phyloP scores from a whole-genome alignment of 192 early-diverging fungal genomes.

The Backusella westeae region DNA sequence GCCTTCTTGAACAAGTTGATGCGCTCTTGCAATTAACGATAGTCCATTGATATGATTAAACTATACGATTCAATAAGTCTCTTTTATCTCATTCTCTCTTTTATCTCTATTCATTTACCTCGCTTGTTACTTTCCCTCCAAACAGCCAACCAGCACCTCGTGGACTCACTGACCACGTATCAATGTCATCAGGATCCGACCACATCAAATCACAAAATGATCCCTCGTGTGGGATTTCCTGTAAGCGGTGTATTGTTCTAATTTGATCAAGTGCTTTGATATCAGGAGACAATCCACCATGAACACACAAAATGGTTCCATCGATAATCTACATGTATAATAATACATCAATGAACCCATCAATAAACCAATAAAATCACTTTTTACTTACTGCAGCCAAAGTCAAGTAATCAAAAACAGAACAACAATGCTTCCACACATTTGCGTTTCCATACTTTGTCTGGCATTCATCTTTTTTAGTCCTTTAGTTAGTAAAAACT shows the following conservation, averaged over 20 bases:
- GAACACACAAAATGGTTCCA: slow-evolving; percentile 89
- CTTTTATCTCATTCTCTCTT: background rate
- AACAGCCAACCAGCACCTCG: slow-evolving; percentile 97
- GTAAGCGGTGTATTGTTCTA: slow-evolving; percentile 90
- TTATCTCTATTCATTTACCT: slow-evolving; percentile 48
- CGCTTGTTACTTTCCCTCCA: slow-evolving; percentile 90
- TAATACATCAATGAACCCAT: no score
- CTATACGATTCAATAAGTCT: slow-evolving; percentile 30
- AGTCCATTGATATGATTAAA: slow-evolving; percentile 94
- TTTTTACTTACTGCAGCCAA: slow-evolving; percentile 74
- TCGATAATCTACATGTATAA: slow-evolving; percentile 74
- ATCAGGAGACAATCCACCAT: slow-evolving; percentile 92
- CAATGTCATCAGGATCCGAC: slow-evolving; percentile 96
- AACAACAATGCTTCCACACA: slow-evolving; percentile 95
- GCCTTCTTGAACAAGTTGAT: slow-evolving; percentile 98
- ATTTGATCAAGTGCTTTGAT: slow-evolving; percentile 92
- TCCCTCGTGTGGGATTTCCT: slow-evolving; percentile 94
- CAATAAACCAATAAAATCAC: background rate
- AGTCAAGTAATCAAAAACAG: slow-evolving; percentile 90
- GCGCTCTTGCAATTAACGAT: slow-evolving; percentile 88
- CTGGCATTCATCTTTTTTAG: slow-evolving; percentile 80
- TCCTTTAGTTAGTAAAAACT: background rate
- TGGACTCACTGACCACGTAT: slow-evolving; percentile 87
- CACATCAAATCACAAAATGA: slow-evolving; percentile 96
- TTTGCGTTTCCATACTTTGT: slow-evolving; percentile 94